These are phyloP conservation scores for Aristolochia contorta DNA, from an alignment of 164 flowering plant genomes.

Conservation along the genomic window DNA sequence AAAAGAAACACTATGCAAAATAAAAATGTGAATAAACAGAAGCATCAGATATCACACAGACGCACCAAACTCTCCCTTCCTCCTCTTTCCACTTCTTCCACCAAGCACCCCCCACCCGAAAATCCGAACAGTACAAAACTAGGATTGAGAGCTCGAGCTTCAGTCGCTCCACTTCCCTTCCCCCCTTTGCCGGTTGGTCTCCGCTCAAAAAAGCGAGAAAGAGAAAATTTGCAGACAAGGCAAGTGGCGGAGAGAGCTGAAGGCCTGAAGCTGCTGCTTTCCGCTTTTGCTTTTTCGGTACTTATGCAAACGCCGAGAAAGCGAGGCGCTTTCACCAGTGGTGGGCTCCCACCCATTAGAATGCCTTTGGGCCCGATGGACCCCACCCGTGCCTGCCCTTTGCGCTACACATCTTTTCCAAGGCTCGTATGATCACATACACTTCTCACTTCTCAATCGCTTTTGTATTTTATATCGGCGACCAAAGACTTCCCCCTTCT, in stretches of 20 bases:
- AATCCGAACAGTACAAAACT: neutral
- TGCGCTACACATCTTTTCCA: conserved; percentile 20
- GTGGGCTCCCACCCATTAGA: neutral
- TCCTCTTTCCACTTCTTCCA: neutral
- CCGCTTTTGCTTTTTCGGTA: conserved; percentile 12
- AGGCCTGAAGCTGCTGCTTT: neutral
- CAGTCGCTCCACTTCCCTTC: neutral
- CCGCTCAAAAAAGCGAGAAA: conserved; percentile 3
- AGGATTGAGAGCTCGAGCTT: neutral
- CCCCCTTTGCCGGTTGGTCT: neutral
- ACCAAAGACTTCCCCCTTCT: neutral
- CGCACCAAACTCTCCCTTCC: neutral
- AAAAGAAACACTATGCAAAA: neutral
- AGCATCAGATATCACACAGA: neutral
- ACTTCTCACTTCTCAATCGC: neutral
- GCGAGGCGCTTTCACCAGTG: neutral
- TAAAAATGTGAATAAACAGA: neutral
- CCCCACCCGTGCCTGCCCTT: conserved; percentile 19
- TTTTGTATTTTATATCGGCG: neutral
- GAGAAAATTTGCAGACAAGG: conserved; percentile 4
- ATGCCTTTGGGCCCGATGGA: conserved; percentile 5
- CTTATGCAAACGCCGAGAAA: neutral
- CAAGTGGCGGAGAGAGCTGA: neutral
- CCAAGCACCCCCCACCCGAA: neutral
- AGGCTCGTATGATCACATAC: neutral